Evolutionary conservation across 1,139 yeast species (phyloP), one percentile per base, ranked within the genome.

Genomic region (Kluyveromyces sp.): DNA sequence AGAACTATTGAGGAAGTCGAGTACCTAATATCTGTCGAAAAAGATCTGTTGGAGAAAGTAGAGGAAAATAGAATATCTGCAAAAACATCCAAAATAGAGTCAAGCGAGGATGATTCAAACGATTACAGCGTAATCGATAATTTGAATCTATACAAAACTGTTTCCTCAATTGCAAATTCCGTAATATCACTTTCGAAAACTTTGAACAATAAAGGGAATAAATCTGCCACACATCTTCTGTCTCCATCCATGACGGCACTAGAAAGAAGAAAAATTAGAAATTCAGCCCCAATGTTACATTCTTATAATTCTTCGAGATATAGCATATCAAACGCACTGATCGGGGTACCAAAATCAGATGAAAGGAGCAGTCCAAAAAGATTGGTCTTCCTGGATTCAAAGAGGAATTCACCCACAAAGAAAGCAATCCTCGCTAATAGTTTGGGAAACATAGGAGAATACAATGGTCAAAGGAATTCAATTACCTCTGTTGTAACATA

Each of bases 1-100:
- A 70, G 94, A 54, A 83, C 87, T 1, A 75, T 86, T 37, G 87
- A 83, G 55, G 95, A 88, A 61, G 76, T 86, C 25, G 75, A 73
- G 48, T 66, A 60, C 46, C 50, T 70, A 31, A 55, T 67, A 2
- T 55, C 65, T 8, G 58, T 66, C 47, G 70, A 68, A 48, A 67
- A 66, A 48, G 61, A 63, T 26, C 50, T 69, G 6, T 37, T 65
- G 30, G 52, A 53, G 25, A 58, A 61, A 43, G 52, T 61, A 2
- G 42, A 37, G 32, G 39, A 35, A 21, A 35, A 38, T 4, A 45
- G 29, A 28, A 27, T 42, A 8, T 15, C 41, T n/a, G 25, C 32
- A n/a, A 7, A 21, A 2, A 29, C 25, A n/a, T 29, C 37, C 10
- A 37, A 43, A 21, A 5, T 15, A 5, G 39, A 32, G 8, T 6